Evolutionary conservation across 495 filamentous ascomycete genomes (phyloP).

Genomic region (Aspergillus baeticus): DNA sequence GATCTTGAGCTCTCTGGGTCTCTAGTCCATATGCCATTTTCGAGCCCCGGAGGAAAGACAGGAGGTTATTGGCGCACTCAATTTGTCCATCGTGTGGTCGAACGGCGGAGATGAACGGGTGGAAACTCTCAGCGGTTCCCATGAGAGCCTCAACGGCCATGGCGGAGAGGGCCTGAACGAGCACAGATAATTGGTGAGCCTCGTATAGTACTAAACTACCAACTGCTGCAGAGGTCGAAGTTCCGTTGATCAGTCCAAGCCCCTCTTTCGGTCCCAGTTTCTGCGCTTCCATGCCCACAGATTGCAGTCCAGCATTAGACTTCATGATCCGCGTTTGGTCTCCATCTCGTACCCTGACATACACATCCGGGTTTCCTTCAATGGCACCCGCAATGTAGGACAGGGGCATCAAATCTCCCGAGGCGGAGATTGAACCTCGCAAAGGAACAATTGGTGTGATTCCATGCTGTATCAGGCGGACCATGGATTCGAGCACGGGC

Average conservation of each 20-base stretch:
- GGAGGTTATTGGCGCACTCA: conserved; percentile 57
- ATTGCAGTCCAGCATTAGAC: conserved; percentile 21
- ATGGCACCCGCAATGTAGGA: conserved; percentile 61
- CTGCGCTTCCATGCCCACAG: conserved; percentile 13
- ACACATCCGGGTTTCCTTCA: conserved; percentile 52
- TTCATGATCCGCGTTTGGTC: conserved; percentile 13
- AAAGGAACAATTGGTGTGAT: conserved; percentile 56
- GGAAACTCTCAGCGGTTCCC: conserved; percentile 55
- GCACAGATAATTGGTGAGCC: conserved; percentile 53
- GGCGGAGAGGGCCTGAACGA: conserved; percentile 57
- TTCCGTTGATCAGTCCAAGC: conserved; percentile 67
- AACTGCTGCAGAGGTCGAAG: conserved; percentile 54
- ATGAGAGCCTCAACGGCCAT: conserved; percentile 45
- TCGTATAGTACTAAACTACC: conserved; percentile 57
- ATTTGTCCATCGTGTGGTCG: conserved; percentile 64
- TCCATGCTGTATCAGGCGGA: conserved; percentile 44
- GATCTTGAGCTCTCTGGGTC: conserved; percentile 20
- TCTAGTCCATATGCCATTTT: conserved; percentile 24
- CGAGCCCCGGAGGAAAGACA: conserved; percentile 46
- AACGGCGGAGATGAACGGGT: conserved; percentile 57
- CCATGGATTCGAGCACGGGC: conserved; percentile 46
- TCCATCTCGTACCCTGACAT: conserved; percentile 11
- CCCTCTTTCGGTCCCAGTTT: conserved; percentile 50
- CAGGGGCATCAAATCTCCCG: conserved; percentile 60
- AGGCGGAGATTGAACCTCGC: conserved; percentile 61